phyloP scores from a whole-genome alignment of 208 protist species.

The Crithidia bombi region DNA sequence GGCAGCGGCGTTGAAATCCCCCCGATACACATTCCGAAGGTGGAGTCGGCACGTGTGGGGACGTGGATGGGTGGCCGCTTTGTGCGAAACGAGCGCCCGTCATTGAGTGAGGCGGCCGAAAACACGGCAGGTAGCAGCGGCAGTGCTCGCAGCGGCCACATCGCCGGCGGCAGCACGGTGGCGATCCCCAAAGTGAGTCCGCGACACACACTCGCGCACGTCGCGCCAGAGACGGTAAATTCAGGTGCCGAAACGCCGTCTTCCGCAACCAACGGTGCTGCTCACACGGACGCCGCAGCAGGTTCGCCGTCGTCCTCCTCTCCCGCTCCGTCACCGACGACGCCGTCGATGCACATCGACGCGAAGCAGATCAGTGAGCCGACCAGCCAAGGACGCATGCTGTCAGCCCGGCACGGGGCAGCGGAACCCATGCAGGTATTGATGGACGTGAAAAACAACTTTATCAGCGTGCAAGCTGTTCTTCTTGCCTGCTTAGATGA shows the following conservation, averaged over 20 bases:
- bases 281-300: background rate
- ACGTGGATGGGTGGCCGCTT: conserved; percentile 6
- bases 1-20: conserved; percentile 10
- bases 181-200: background rate
- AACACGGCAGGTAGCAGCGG: background rate
- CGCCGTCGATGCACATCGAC: background rate
- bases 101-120: background rate
- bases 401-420: background rate
- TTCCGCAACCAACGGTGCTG: background rate
- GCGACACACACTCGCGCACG: background rate
- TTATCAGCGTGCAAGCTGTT: conserved; percentile 25
- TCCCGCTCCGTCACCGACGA: background rate
- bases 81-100: conserved; percentile 4
- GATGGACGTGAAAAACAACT: conserved; percentile 33
- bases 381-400: background rate
- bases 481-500: conserved; percentile 36
- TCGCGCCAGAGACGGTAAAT: background rate
- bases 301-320: background rate
- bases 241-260: background rate
- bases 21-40: conserved; percentile 17
- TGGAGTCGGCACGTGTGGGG: conserved; percentile 7
- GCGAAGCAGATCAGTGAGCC: conserved; percentile 6
- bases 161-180: background rate
- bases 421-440: conserved; percentile 17
- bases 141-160: background rate